These are phyloP conservation scores for Ophiostoma australiae DNA, from an alignment of 2,329 filamentous ascomycete genomes.

Conservation along the genomic window DNA sequence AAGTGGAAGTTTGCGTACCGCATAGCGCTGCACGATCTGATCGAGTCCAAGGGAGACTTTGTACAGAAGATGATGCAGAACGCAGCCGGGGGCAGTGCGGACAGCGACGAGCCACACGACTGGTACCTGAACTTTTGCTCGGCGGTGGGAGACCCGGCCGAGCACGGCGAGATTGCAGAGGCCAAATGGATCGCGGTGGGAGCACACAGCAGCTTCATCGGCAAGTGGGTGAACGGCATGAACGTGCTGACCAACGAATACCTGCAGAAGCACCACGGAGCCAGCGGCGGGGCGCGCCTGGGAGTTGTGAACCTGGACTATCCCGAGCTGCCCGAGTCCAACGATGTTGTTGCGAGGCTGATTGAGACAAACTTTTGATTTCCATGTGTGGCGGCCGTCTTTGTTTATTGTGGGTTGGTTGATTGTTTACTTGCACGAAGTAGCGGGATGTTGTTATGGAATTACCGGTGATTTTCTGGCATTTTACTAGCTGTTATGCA, in stretches of 20 bases:
- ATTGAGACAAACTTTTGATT: slow-evolving; percentile 41
- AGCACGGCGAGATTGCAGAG: slow-evolving; percentile 38
- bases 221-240: slow-evolving; percentile 42
- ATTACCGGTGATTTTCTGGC: not conserved
- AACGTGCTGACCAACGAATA: slow-evolving; percentile 38
- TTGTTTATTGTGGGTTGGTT: not conserved
- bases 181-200: slow-evolving; percentile 44
- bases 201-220: slow-evolving; percentile 38
- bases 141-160: slow-evolving; percentile 38
- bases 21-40: slow-evolving; percentile 37
- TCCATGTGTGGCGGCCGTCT: slow-evolving; percentile 19
- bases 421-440: not conserved
- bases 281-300: slow-evolving; percentile 31
- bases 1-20: slow-evolving; percentile 42
- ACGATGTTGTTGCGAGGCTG: slow-evolving; percentile 39
- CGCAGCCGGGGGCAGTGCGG: slow-evolving; percentile 29
- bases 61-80: slow-evolving; percentile 38
- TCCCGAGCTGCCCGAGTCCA: slow-evolving; percentile 35
- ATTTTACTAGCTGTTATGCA: not conserved
- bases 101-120: slow-evolving; percentile 30
- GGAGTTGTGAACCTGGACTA: slow-evolving; percentile 33
- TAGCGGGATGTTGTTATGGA: not conserved
- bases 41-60: slow-evolving; percentile 38
- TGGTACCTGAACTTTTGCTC: slow-evolving; percentile 39
- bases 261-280: slow-evolving; percentile 29